Percentiles rank a stretch among this genome's conserved stretches.
Conservation (phyloP, 2,329 filamentous ascomycete species). For the Dactylellina haptotyla region DNA sequence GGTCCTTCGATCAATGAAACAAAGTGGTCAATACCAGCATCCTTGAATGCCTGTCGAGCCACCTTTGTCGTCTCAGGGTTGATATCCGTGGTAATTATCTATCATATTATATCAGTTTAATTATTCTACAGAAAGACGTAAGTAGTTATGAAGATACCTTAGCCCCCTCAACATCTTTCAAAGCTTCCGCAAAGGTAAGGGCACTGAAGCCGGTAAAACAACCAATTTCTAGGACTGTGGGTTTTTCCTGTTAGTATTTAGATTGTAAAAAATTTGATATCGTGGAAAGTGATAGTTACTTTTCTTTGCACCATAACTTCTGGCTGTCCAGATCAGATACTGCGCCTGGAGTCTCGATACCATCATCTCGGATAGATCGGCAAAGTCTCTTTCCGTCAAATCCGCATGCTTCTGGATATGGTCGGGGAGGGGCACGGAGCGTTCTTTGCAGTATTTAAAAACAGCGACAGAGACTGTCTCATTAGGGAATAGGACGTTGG, state of each 20-base stretch:
- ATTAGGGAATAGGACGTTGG: slow-evolving; percentile 55
- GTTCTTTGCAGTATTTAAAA: slow-evolving; percentile 55
- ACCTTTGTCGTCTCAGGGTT: slow-evolving; percentile 26
- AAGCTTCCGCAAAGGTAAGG: slow-evolving; percentile 59
- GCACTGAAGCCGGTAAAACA: slow-evolving; percentile 60
- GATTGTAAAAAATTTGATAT: neutral
- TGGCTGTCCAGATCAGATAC: slow-evolving; percentile 56
- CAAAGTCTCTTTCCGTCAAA: slow-evolving; percentile 49
- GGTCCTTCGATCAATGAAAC: slow-evolving; percentile 48
- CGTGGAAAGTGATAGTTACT: slow-evolving; percentile 15
- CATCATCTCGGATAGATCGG: slow-evolving; percentile 55
- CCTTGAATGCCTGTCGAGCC: slow-evolving; percentile 49
- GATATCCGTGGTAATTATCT: slow-evolving; percentile 55
- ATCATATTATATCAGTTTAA: neutral
- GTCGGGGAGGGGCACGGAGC: slow-evolving; percentile 54
- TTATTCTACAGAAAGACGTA: no score
- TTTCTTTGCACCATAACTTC: slow-evolving; percentile 48
- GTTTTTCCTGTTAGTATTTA: neutral
- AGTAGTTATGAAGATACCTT: slow-evolving; percentile 48
- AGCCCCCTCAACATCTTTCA: slow-evolving; percentile 56
- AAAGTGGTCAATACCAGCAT: slow-evolving; percentile 41
- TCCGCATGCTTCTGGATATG: slow-evolving; percentile 53
- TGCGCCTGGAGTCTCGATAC: slow-evolving; percentile 56
- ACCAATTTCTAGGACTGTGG: slow-evolving; percentile 60
- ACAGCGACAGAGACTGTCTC: slow-evolving; percentile 53